phyloP scores from a whole-genome alignment of 192 early-diverging fungal genomes.

The Backusella liffmaniae region DNA sequence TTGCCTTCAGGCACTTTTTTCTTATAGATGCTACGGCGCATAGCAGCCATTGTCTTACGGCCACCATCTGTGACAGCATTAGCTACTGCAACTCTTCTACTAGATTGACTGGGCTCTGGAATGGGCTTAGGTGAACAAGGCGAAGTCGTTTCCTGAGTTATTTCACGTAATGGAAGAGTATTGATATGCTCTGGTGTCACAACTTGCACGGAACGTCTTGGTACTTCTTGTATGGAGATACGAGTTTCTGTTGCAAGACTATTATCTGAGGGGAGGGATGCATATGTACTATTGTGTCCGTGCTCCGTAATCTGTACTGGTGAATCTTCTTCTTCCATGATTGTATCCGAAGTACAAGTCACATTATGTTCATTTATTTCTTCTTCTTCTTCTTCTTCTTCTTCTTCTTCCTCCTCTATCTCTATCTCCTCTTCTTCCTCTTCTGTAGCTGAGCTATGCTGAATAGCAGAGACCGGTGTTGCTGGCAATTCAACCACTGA shows the following conservation, averaged over 20 bases:
- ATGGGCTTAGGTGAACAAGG: not conserved
- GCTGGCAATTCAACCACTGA: not conserved
- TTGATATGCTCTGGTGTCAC: not conserved
- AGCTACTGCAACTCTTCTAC: not conserved
- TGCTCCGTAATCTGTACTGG: not conserved
- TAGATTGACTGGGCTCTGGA: not conserved
- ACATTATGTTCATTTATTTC: not conserved
- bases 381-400: not conserved
- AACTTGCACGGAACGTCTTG: not conserved
- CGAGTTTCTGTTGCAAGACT: not conserved
- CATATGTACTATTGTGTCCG: not conserved
- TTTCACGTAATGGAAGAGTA: not conserved
- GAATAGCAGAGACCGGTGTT: not conserved
- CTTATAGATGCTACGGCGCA: constrained; percentile 10
- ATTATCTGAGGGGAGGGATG: not conserved
- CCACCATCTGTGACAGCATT: constrained; percentile 9
- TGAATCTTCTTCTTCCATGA: constrained; percentile 1
- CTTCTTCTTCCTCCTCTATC: not conserved
- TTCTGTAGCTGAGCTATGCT: not conserved
- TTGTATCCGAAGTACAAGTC: not conserved
- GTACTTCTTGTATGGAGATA: constrained; percentile 3
- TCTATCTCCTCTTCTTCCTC: not conserved
- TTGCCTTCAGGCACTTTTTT: not conserved
- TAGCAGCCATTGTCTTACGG: constrained; percentile 11
- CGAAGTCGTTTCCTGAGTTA: not conserved